Base-by-base conservation (phyloP, 2,329 filamentous ascomycete species). In the Annulohypoxylon truncatum region DNA sequence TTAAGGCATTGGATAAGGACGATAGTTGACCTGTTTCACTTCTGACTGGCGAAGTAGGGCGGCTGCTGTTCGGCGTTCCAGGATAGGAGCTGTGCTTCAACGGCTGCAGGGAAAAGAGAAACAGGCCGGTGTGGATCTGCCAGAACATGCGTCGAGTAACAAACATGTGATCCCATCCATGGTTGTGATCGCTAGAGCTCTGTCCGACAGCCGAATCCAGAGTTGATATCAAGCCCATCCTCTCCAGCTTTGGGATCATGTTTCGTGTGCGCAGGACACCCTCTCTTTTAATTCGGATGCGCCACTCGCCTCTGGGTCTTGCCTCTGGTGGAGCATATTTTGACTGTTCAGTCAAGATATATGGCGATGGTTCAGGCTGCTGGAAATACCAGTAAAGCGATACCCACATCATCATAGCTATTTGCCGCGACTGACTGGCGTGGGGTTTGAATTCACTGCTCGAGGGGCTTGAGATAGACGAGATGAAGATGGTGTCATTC, bases 371-470 rank as follows among this genome's bases (percentile, higher is more conserved):
- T 72, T 90, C 86, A 0, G 89, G 86, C 78, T 97, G 93, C 80
- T 97, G 94, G 73, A 97, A 98, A 82, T 98, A 98, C 95, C 95
- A 98, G 82, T 93, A 97, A 42, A 98, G 83, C 1, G 93, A 94
- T 31, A 94, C 89, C 92, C 93, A 98, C 5, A 98, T 85, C 91
- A 97, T 97, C 92, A 97, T 94, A 71, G 95, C 95, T 65, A 97
- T 92, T 80, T 97, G 92, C 46, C 94, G 85, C 0, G 93, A 96
- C 0, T 93, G 93, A 67, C 93, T 97, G 12, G 85, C 89, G 1
- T 91, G 87, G 0, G 93, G 89, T 76, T 92, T 93, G 81, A 91
- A 96, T 51, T 97, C 93, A 76, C 81, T 88, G 77, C 84, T 92
- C 52, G 91, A 91, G 0, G 95, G 93, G 71, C 92, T 93, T 52